phyloP scores from a whole-genome alignment of 2,329 filamentous ascomycete genomes.

The Epichloe sibirici region DNA sequence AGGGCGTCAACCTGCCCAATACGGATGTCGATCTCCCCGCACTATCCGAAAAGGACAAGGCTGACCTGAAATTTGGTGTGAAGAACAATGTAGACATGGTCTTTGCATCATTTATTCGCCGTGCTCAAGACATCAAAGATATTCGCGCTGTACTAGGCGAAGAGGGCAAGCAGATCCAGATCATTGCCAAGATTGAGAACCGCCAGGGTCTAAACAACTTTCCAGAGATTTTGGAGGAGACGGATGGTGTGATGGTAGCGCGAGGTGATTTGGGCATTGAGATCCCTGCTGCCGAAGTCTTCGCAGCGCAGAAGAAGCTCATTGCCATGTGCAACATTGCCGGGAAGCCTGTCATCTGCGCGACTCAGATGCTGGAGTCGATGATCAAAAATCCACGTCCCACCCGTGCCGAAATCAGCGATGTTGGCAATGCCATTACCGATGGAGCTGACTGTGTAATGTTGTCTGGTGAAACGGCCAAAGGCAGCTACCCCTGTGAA shows the following conservation, averaged over 20 bases:
- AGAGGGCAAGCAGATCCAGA: constrained; percentile 92
- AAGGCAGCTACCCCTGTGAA: constrained; percentile 87
- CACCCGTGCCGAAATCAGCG: constrained; percentile 94
- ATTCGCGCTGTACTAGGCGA: constrained; percentile 87
- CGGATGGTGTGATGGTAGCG: constrained; percentile 98
- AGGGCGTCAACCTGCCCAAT: constrained; percentile 98
- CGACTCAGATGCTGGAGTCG: constrained; percentile 98
- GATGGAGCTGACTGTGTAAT: constrained; percentile 99
- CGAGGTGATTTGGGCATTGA: constrained; percentile 95
- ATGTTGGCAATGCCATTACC: constrained; percentile 95
- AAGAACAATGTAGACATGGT: constrained; percentile 99
- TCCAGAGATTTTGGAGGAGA: constrained; percentile 87
- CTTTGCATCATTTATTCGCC: constrained; percentile 96
- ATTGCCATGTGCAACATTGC: constrained; percentile 99
- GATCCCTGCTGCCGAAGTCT: constrained; percentile 96
- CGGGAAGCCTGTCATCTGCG: constrained; percentile 97
- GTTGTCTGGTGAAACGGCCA: constrained; percentile 98
- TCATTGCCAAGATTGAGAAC: constrained; percentile 99
- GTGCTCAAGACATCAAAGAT: constrained; percentile 80
- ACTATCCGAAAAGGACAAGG: constrained; percentile 95
- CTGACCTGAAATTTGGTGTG: constrained; percentile 86
- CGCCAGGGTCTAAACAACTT: constrained; percentile 99
- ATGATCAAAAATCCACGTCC: constrained; percentile 99
- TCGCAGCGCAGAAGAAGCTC: constrained; percentile 99
- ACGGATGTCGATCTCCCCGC: constrained; percentile 97